Evolutionary conservation across 352 stramenopile genomes (phyloP).

Genomic region (Lagenidium giganteum): DNA sequence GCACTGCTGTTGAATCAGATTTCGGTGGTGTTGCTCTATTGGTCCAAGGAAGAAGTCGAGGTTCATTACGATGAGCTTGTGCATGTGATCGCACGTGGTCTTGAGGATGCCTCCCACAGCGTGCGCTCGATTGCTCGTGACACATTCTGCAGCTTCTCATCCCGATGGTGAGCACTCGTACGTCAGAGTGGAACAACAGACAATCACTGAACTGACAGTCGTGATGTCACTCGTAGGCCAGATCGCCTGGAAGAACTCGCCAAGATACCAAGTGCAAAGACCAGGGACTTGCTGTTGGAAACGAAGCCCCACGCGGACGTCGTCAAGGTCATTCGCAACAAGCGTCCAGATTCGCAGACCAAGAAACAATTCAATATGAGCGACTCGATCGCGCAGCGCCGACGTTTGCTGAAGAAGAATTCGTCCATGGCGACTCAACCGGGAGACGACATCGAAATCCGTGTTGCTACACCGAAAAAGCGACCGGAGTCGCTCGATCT

Average conservation of each 20-base stretch:
- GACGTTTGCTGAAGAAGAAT: slow-evolving; percentile 21
- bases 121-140: slow-evolving; percentile 46
- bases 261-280: slow-evolving; percentile 29
- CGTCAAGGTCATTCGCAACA: slow-evolving; percentile 32
- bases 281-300: slow-evolving; percentile 32
- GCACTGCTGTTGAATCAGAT: slow-evolving; percentile 56
- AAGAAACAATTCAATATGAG: slow-evolving; percentile 12
- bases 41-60: slow-evolving; percentile 39
- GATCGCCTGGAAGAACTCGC: slow-evolving; percentile 44
- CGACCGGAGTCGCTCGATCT: too few species aligned
- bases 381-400: slow-evolving; percentile 11
- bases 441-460: too few species aligned
- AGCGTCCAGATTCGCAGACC: slow-evolving; percentile 23
- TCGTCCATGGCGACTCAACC: too few species aligned
- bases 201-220: too few species aligned
- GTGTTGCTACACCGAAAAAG: too few species aligned
- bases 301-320: slow-evolving; percentile 44
- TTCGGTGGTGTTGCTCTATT: slow-evolving; percentile 44
- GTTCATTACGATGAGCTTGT: slow-evolving; percentile 41
- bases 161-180: slow-evolving; percentile 38
- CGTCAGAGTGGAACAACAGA: too few species aligned
- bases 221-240: slow-evolving; percentile 21
- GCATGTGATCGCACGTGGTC: slow-evolving; percentile 36
- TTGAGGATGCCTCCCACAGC: slow-evolving; percentile 32
- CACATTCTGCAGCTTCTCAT: slow-evolving; percentile 34